A percentile compares a stretch with the other conserved stretches of the same genome.
phyloP scores from a whole-genome alignment of 2,329 filamentous ascomycete genomes.

The Colletotrichum camelliae region DNA sequence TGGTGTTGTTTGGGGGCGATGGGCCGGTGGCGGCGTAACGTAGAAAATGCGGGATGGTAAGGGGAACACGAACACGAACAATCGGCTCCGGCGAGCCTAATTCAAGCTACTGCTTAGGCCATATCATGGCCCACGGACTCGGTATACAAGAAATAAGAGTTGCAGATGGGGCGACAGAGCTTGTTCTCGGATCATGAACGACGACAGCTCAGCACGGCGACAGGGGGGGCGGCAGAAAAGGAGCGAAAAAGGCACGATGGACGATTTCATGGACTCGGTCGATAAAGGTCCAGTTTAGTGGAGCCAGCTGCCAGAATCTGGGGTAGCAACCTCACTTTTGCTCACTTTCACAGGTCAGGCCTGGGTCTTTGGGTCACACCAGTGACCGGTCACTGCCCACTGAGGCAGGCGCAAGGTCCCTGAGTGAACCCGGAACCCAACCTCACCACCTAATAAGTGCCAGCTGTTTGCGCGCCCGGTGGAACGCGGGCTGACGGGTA shows the following conservation, averaged over 20 bases:
- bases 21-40: background rate
- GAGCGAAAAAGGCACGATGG: slow-evolving; percentile 4
- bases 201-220: background rate
- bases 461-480: background rate
- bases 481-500: background rate
- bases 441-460: background rate
- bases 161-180: slow-evolving; percentile 1
- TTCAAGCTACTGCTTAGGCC: slow-evolving; percentile 17
- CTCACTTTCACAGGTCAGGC: background rate
- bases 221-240: slow-evolving; percentile 8
- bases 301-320: slow-evolving; percentile 10
- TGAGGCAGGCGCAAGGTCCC: background rate
- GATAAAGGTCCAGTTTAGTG: slow-evolving; percentile 7
- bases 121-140: slow-evolving; percentile 15
- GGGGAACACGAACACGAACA: slow-evolving; percentile 2
- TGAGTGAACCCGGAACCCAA: background rate
- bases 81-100: slow-evolving; percentile 19
- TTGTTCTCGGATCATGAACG: background rate
- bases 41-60: background rate
- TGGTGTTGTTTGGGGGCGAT: background rate
- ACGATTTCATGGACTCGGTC: slow-evolving; percentile 1
- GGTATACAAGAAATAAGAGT: background rate
- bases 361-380: background rate
- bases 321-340: slow-evolving; percentile 9
- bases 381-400: background rate